Base-by-base conservation (phyloP, 1,139 yeast species). In the Scheffersomyces quercinus region DNA sequence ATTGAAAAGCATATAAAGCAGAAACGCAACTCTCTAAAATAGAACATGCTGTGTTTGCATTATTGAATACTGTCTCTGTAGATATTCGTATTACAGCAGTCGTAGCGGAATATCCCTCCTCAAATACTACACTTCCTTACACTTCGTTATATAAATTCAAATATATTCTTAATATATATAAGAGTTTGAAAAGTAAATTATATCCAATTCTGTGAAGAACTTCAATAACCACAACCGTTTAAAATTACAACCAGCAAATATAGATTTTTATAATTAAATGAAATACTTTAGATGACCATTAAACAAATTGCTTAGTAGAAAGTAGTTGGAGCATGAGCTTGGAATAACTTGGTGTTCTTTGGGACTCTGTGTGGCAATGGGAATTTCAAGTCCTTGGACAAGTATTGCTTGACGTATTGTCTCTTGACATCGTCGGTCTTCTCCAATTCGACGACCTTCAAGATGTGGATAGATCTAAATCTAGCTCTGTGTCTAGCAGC, bases 401-500 rank as follows among this genome's bases (percentile, higher is more conserved):
- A 83, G 84, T 86, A 90, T 84, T 95, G 99, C 82, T 84, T 91
- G 75, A 90, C 85, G 95, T 93, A 91, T 79, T 89, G 97, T 82
- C 99, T 90, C 93, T 89, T 93, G 75, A 93, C 97, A 68, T 93
- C 99, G 56, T 88, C 96, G 63, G 95, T 83, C 86, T 89, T 91
- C 79, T 86, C 96, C 70, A 93, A 85, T 82, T 93, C 98, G 73
- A 91, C 98, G 75, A 93, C 98, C 90, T 93, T 93, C 74, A 86
- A 83, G 76, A 86, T 89, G 89, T 93, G 99, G 78, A 93, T 88
- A 65, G 93, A 86, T 87, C 99, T 89, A 85, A 93, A 93, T 85
- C 99, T 90, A 72, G 99, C 95, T 87, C 99, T 90, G 96, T 93
- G 99, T 83, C 99, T 93, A 65, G 99, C 98, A 79, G 99, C 99